These are phyloP conservation scores for Boletus vermiculosoides DNA, from an alignment of 768 basidiomycete species.

Conservation along the genomic window DNA sequence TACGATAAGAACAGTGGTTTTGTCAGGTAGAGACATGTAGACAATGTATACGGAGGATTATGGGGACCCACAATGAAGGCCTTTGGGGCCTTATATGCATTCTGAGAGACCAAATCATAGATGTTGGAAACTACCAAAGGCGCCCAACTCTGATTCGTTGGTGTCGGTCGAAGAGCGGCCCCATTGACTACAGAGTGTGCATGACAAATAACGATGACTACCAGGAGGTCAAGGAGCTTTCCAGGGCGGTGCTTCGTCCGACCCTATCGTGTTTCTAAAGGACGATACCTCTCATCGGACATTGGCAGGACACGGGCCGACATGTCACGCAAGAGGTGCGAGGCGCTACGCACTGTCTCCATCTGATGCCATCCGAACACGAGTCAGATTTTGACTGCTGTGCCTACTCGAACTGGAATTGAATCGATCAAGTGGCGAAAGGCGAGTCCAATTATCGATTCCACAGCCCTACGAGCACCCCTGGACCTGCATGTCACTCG, in stretches of 20 bases:
- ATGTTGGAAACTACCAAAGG: not conserved
- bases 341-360: no score
- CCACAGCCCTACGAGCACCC: no score
- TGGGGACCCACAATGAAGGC: not conserved
- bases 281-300: not conserved
- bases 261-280: not conserved
- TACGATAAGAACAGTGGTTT: slow-evolving; percentile 46
- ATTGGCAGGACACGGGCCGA: no score
- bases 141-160: not conserved
- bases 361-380: no score
- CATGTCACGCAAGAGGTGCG: no score
- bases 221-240: no score
- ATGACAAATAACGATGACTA: not conserved
- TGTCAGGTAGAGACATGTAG: slow-evolving; percentile 30
- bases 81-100: not conserved
- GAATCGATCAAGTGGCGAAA: no score
- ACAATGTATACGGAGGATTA: not conserved
- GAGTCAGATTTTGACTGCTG: no score
- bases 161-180: not conserved
- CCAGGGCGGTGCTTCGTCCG: not conserved
- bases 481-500: no score
- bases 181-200: not conserved
- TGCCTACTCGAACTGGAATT: no score
- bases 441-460: no score
- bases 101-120: not conserved